Evolutionary conservation across 2,329 filamentous ascomycete species (phyloP), one percentile per base, ranked within the genome.

Genomic region (Penicillium griseofulvum): DNA sequence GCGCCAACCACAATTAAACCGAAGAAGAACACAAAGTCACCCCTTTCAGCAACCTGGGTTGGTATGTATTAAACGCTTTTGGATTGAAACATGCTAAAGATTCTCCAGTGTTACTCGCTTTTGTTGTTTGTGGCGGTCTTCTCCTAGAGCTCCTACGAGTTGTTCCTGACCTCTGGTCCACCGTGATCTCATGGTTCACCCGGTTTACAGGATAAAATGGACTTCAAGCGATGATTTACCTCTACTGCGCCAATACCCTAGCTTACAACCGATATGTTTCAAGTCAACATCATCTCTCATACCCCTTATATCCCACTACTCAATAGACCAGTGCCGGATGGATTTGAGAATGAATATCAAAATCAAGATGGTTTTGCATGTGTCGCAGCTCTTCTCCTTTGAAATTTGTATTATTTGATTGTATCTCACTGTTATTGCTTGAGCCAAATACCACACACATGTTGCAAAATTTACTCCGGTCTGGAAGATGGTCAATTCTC

Each of bases 51-150:
- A 56, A 72, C 74, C n/a, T 86, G 83, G 82, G 76, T 87, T 60
- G 79, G 84, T 87, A 80, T 53, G 83, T 80, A 33, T 22, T 19
- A 10, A 12, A 49, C n/a, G 17, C 19, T 14, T 17, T n/a, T 8
- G 52, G 28, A 24, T 39, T 8, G 10, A 5, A 9, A 39, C 9
- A 44, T 48, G 44, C 62, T 66, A 54, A 69, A 36, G 11, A 16
- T 9, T 38, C n/a, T 36, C 45, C 47, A 87, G 84, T 81, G 47
- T 56, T 86, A 33, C 78, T 87, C 49, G 79, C 80, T n/a, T 87
- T 87, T 69, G 81, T 86, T 51, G 77, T 87, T 45, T 81, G 81
- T 66, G 85, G 84, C 38, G 84, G 84, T 24, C 65, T 87, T 19
- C 64, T 85, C 37, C 81, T 86, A 62, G 83, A 86, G 67, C 66